These are phyloP conservation scores for Lentinula sp. DNA, from an alignment of 768 basidiomycete genomes.

Conservation along the genomic window DNA sequence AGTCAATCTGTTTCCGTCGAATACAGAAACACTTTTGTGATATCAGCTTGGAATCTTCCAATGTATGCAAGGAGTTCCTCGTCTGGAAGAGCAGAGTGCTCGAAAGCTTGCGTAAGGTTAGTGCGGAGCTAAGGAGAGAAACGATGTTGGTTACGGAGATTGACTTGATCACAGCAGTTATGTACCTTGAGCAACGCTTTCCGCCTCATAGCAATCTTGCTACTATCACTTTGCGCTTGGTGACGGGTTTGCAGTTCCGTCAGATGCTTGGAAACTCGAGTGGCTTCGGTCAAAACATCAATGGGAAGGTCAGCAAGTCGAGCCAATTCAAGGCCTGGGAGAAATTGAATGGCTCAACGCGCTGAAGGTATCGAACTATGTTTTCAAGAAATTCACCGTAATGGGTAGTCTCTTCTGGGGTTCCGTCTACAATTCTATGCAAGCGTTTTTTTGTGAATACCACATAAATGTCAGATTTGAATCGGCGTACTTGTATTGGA, in stretches of 20 bases:
- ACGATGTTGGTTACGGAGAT: not conserved
- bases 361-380: not conserved
- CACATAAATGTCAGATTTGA: not conserved
- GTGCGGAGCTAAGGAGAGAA: constrained; percentile 53
- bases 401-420: constrained; percentile 54
- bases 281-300: constrained; percentile 60
- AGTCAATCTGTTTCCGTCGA: not conserved
- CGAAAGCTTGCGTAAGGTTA: constrained; percentile 67
- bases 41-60: constrained; percentile 62
- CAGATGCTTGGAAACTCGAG: constrained; percentile 54
- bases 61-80: constrained; percentile 64
- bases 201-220: constrained; percentile 51
- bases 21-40: constrained; percentile 46
- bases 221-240: constrained; percentile 58
- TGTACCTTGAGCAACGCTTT: constrained; percentile 64
- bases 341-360: not conserved
- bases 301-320: constrained; percentile 79
- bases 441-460: not conserved
- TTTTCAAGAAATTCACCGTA: constrained; percentile 47
- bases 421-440: constrained; percentile 68
- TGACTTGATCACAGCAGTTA: not conserved
- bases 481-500: constrained; percentile 64
- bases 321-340: constrained; percentile 80
- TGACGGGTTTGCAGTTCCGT: constrained; percentile 48
- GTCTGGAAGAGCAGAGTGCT: constrained; percentile 70